phyloP scores from a whole-genome alignment of 768 basidiomycete genomes.

The Calocera viscosa region DNA sequence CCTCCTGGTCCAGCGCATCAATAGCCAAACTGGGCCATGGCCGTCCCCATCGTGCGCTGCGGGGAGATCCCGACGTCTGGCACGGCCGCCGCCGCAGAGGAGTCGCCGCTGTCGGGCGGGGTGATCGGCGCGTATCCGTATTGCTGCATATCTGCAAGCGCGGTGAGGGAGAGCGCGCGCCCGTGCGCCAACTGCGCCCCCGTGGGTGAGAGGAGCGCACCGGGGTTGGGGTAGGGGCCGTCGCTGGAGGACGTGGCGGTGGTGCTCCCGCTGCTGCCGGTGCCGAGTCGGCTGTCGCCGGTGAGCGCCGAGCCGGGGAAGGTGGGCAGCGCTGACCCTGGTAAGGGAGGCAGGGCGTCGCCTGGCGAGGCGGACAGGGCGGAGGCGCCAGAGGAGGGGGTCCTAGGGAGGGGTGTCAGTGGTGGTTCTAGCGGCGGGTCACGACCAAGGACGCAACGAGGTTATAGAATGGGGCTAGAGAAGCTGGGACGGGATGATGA shows the following conservation, averaged over 20 bases:
- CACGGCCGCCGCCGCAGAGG: neutral
- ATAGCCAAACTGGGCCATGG: neutral
- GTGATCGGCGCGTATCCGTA: neutral
- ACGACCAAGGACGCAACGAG: neutral
- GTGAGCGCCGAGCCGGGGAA: neutral
- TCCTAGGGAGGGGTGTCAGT: neutral
- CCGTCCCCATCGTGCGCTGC: neutral
- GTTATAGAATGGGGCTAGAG: neutral
- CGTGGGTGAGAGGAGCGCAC: neutral
- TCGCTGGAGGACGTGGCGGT: neutral
- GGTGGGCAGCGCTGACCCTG: neutral
- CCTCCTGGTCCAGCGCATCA: neutral
- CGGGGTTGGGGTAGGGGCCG: neutral
- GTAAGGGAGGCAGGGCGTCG: neutral
- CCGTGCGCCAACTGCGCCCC: neutral
- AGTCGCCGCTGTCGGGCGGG: neutral
- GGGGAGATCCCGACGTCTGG: neutral
- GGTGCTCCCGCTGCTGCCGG: neutral
- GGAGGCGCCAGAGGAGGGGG: neutral
- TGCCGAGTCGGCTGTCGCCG: neutral
- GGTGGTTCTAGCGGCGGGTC: neutral
- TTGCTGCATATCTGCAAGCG: neutral
- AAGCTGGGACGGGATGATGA: neutral
- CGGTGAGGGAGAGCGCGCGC: neutral
- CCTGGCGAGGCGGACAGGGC: neutral